These are phyloP conservation scores for Zasmidium cellare DNA, from an alignment of 2,329 filamentous ascomycete genomes.

Conservation along the genomic window DNA sequence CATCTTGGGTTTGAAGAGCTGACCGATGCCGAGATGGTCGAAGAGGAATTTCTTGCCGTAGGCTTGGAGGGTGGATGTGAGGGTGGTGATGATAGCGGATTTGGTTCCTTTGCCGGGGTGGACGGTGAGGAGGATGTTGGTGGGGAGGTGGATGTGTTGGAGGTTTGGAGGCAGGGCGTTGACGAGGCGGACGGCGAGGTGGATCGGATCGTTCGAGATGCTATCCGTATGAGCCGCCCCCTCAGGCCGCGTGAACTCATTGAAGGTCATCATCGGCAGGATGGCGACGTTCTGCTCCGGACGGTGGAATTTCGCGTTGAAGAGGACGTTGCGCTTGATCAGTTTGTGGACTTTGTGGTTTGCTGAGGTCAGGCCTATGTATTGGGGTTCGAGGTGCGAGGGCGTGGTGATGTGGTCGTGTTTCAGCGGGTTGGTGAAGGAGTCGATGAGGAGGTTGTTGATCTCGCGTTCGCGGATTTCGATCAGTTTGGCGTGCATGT, in stretches of 20 bases:
- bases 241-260: not conserved
- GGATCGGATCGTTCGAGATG: not conserved
- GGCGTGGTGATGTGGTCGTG: too few species aligned
- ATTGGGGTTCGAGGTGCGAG: not conserved
- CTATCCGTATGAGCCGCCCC: not conserved
- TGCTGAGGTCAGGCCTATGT: not conserved
- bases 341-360: not conserved
- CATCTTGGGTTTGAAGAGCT: not conserved
- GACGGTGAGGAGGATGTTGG: not conserved
- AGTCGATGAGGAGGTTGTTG: not conserved
- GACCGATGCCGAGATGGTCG: not conserved
- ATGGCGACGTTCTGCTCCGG: not conserved
- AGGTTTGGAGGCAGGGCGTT: not conserved
- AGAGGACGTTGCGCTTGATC: not conserved
- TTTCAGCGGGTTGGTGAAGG: not conserved
- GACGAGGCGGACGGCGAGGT: not conserved
- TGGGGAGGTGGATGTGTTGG: not conserved
- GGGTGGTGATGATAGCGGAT: not conserved
- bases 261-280: not conserved
- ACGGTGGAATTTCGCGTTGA: not conserved
- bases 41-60: not conserved
- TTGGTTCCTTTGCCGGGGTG: not conserved
- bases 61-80: not conserved
- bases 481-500: constrained; percentile 3
- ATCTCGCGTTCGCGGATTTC: constrained; percentile 6